Evolutionary conservation across 305 asterid species (phyloP).

Genomic region (Solanum hybrid): DNA sequence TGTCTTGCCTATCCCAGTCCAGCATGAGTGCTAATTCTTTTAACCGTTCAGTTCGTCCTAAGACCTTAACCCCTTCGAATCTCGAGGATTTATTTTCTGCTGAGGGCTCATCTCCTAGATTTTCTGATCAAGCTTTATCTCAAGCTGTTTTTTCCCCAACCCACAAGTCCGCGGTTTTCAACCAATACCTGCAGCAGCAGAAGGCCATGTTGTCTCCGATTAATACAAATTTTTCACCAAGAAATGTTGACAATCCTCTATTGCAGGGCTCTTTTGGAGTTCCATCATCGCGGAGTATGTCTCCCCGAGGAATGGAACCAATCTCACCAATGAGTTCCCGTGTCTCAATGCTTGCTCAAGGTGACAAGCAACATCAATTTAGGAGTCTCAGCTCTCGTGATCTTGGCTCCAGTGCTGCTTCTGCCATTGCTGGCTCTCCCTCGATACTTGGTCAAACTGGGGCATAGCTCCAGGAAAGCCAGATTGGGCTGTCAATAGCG

Average conservation of each 20-base stretch:
- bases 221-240: slow-evolving; percentile 55
- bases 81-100: slow-evolving; percentile 74
- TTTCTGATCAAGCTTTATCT: slow-evolving; percentile 43
- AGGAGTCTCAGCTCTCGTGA: slow-evolving; percentile 46
- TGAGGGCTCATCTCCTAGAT: slow-evolving; percentile 65
- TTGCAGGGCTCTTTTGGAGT: slow-evolving; percentile 49
- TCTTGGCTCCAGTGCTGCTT: slow-evolving; percentile 27
- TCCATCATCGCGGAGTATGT: slow-evolving; percentile 47
- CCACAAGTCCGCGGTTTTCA: slow-evolving; percentile 55
- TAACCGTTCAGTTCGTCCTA: slow-evolving; percentile 41
- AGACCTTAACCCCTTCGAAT: slow-evolving; percentile 66
- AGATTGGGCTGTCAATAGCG: slow-evolving; percentile 57
- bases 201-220: slow-evolving; percentile 45
- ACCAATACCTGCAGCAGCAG: slow-evolving; percentile 61
- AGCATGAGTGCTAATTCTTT: slow-evolving; percentile 34
- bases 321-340: slow-evolving; percentile 54
- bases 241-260: slow-evolving; percentile 44
- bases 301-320: slow-evolving; percentile 57
- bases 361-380: slow-evolving; percentile 47
- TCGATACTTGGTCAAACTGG: slow-evolving; percentile 49
- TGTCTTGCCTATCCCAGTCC: slow-evolving; percentile 41
- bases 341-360: slow-evolving; percentile 41
- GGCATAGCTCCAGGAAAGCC: slow-evolving; percentile 44
- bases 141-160: slow-evolving; percentile 63
- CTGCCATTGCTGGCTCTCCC: slow-evolving; percentile 31